Evolutionary conservation across 257 asterid species (phyloP), one percentile per base, ranked within the genome.

Genomic region (Penstemon eatonii): DNA sequence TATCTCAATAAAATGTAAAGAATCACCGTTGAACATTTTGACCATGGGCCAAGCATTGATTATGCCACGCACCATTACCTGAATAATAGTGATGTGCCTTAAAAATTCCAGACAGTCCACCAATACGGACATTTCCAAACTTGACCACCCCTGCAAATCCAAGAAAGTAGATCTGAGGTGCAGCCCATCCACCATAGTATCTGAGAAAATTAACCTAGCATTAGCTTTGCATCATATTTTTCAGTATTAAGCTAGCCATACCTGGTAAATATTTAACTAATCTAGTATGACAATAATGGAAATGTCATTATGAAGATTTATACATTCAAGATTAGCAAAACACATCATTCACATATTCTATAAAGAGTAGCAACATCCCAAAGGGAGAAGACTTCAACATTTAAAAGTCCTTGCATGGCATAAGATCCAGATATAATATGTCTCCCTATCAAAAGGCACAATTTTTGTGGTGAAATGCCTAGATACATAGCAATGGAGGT

Each of bases 171-270:
- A 93, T 93, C 19, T 87, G 76, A 50, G 97, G 99, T 61, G 97
- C 97, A 71, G 84, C 96, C 97, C 97, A 90, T 72, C 99, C 99
- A 47, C 97, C 97, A 76, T 90, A 93, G 78, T 86, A 93, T 81
- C 98, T 93, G 79, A 63, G 76, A 60, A 50, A 4, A 56, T 45
- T 45, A 62, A 65, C 53, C 41, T 25, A 68, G 52, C 69, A 61
- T 80, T 42, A 80, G 71, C 52, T 73, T 76, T 58, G 66, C 60
- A 63, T 63, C 50, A 9, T 50, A 46, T 44, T 1, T 51, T 15
- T 54, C 60, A 50, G 54, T 38, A 52, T 54, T 53, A 53, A 70
- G 36, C 11, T 18, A 40, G 13, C 39, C 43, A 7, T 57, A 62
- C 47, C 62, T 11, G 50, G 18, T 40, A 56, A 56, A 3, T 49